Evolutionary conservation across 1,139 yeast genomes (phyloP).

Genomic region (Saccharomyces hybrid): DNA sequence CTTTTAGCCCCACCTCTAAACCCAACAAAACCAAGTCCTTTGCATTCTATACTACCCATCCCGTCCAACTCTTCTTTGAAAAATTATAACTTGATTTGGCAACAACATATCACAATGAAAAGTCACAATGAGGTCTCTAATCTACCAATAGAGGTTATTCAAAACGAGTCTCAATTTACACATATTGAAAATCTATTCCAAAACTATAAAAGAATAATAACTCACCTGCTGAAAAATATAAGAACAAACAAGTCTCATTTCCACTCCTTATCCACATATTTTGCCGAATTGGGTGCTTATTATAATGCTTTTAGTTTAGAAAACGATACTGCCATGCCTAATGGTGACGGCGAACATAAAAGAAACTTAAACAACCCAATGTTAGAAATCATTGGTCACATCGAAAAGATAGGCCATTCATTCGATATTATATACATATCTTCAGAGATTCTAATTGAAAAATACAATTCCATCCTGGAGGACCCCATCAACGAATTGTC

Average conservation of each 20-base stretch:
- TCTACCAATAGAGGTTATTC: constrained; percentile 11
- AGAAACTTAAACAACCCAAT: constrained; percentile 19
- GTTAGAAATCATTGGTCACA: constrained; percentile 36
- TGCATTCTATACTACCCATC: constrained; percentile 59
- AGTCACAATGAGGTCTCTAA: constrained; percentile 1
- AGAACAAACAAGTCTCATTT: constrained; percentile 46
- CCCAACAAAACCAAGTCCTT: constrained; percentile 48
- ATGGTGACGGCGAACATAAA: constrained; percentile 5
- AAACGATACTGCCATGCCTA: constrained; percentile 35
- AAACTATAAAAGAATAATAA: constrained; percentile 59
- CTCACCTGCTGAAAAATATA: constrained; percentile 44
- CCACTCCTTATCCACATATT: constrained; percentile 36
- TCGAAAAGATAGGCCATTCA: constrained; percentile 80
- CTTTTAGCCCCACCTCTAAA: constrained; percentile 49
- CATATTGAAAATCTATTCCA: constrained; percentile 47
- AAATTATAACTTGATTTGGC: background rate
- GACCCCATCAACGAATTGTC: constrained; percentile 82
- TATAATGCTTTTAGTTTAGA: constrained; percentile 75
- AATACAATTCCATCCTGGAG: constrained; percentile 60
- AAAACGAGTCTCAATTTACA: constrained; percentile 37
- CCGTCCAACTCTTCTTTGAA: constrained; percentile 21
- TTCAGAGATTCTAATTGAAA: constrained; percentile 60
- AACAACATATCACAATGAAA: background rate
- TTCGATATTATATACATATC: constrained; percentile 72
- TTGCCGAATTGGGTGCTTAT: constrained; percentile 35